Conservation (phyloP, 2,329 filamentous ascomycete genomes). For the Diaporthe citrichinensis region DNA sequence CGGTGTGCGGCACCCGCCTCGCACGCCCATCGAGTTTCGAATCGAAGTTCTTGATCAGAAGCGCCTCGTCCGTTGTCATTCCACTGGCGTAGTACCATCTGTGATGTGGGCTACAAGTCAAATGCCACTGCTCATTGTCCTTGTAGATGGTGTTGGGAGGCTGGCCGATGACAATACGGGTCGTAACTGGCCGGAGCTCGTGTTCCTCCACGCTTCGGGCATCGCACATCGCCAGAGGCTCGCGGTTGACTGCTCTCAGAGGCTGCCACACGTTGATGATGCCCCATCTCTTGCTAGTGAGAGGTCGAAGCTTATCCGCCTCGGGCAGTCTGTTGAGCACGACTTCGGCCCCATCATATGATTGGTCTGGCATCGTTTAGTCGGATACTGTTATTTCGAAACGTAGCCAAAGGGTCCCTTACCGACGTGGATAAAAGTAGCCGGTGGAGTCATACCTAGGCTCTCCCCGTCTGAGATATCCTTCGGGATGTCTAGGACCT, state of each 20-base stretch:
- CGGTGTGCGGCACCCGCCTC: conserved; percentile 25
- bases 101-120: conserved; percentile 50
- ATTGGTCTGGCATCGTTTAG: neutral
- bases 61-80: conserved; percentile 64
- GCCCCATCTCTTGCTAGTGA: neutral
- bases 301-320: conserved; percentile 3
- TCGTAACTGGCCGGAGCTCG: conserved; percentile 1
- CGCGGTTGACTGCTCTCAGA: neutral
- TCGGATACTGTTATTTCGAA: neutral
- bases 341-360: conserved; percentile 7
- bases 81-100: conserved; percentile 67
- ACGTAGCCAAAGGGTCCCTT: neutral
- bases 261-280: conserved; percentile 17
- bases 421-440: conserved; percentile 13
- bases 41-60: conserved; percentile 73
- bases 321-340: conserved; percentile 3
- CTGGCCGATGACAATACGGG: conserved; percentile 8
- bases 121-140: conserved; percentile 19
- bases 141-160: conserved; percentile 4
- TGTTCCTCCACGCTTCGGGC: conserved; percentile 1
- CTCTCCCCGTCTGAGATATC: neutral
- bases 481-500: conserved; percentile 6
- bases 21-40: conserved; percentile 18
- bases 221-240: conserved; percentile 10
- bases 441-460: neutral